Evolutionary conservation across 164 flowering plant species (phyloP).

Genomic region (Liriodendron chinense): DNA sequence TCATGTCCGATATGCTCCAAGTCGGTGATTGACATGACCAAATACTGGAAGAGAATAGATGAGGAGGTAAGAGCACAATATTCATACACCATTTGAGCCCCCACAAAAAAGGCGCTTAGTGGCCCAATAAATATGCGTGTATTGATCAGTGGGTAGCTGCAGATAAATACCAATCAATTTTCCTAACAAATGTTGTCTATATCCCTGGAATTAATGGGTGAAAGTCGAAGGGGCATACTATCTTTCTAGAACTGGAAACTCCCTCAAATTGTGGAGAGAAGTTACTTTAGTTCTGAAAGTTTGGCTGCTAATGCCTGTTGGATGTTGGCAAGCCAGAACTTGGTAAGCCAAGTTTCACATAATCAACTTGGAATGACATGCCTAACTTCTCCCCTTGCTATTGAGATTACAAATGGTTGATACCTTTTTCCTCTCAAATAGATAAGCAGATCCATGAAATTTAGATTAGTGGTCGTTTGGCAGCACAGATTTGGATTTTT

Average conservation of each 20-base stretch:
- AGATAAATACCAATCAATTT: no score
- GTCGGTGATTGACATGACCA: slow-evolving; percentile 80
- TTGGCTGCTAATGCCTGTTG: not conserved
- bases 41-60: slow-evolving; percentile 71
- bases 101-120: not conserved
- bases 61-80: slow-evolving; percentile 59
- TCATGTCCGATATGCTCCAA: slow-evolving; percentile 91
- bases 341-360: not conserved
- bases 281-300: not conserved
- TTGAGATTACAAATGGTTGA: no score
- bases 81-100: not conserved
- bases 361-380: no score
- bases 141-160: not conserved
- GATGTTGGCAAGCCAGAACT: not conserved
- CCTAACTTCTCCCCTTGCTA: no score
- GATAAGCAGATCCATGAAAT: no score
- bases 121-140: not conserved
- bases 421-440: no score
- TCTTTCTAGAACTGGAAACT: not conserved
- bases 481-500: no score
- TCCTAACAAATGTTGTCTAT: not conserved
- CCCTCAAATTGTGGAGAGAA: not conserved
- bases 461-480: no score
- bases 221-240: not conserved
- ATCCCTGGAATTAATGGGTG: not conserved